Evolutionary conservation across 352 stramenopile species (phyloP).

Genomic region (Globisporangium rhizosaccharum): DNA sequence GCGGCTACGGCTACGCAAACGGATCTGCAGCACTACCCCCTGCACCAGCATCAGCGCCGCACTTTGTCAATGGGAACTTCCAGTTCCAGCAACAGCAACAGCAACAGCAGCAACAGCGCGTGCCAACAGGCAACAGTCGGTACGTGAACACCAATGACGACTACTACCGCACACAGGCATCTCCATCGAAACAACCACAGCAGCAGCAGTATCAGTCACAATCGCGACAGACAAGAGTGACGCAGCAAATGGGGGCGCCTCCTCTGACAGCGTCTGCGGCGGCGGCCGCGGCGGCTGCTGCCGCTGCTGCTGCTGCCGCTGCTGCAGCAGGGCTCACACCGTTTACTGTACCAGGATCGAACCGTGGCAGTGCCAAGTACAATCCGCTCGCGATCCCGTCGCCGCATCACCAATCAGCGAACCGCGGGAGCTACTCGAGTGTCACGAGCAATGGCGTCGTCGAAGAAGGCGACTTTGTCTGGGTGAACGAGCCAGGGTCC

Average conservation of each 20-base stretch:
- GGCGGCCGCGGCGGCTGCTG: slow-evolving; percentile 10
- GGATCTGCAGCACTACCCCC: neutral
- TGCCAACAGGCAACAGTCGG: slow-evolving; percentile 3
- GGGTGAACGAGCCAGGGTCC: slow-evolving; percentile 46
- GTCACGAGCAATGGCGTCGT: slow-evolving; percentile 13
- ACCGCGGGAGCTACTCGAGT: slow-evolving; percentile 8
- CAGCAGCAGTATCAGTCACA: slow-evolving; percentile 9
- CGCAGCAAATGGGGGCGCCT: neutral
- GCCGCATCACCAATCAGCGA: slow-evolving; percentile 1
- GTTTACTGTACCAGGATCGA: neutral
- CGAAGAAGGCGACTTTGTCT: slow-evolving; percentile 68
- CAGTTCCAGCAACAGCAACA: slow-evolving; percentile 12
- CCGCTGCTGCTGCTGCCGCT: slow-evolving; percentile 7
- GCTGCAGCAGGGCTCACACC: slow-evolving; percentile 6
- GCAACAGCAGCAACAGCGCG: slow-evolving; percentile 6
- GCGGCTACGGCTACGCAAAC: neutral
- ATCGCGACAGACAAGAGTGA: slow-evolving; percentile 3
- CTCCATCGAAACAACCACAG: slow-evolving; percentile 11
- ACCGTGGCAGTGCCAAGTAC: slow-evolving; percentile 7
- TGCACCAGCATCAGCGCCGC: slow-evolving; percentile 7
- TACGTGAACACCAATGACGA: slow-evolving; percentile 6
- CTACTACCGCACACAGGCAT: slow-evolving; percentile 10
- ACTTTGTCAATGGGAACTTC: slow-evolving; percentile 17
- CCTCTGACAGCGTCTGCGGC: slow-evolving; percentile 5
- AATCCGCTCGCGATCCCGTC: slow-evolving; percentile 13